A percentile compares a stretch with the other conserved stretches of the same genome.
Evolutionary conservation across 805 yeast genomes (phyloP).

Genomic region (Lachancea sp.): DNA sequence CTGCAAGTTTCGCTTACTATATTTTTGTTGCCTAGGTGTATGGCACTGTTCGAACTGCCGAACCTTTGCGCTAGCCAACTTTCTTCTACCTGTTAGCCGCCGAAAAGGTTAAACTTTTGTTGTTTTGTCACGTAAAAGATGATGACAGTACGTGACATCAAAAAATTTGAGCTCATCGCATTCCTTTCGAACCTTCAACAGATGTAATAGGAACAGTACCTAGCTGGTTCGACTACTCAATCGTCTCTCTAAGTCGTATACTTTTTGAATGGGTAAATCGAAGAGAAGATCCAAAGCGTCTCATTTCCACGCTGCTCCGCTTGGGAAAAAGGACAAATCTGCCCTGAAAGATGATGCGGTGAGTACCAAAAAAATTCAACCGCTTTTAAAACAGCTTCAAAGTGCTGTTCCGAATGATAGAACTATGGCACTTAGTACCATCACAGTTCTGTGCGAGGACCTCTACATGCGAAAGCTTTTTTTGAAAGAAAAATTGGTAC

Average conservation of each 20-base stretch:
- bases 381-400: slow-evolving; percentile 58
- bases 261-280: slow-evolving; percentile 57
- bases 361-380: slow-evolving; percentile 53
- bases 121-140: background rate
- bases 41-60: too few relatives aligned
- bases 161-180: slow-evolving; percentile 14
- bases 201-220: too few relatives aligned
- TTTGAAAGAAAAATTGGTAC: slow-evolving; percentile 65
- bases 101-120: background rate
- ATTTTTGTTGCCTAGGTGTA: too few relatives aligned
- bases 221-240: background rate
- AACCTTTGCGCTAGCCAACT: too few relatives aligned
- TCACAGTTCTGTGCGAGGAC: slow-evolving; percentile 67
- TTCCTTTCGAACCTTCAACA: background rate
- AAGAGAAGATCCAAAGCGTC: slow-evolving; percentile 59
- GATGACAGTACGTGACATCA: background rate
- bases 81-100: background rate
- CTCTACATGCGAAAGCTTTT: slow-evolving; percentile 52
- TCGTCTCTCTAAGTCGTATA: background rate
- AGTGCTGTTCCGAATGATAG: slow-evolving; percentile 65
- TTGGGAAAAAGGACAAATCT: slow-evolving; percentile 30
- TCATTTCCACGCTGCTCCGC: slow-evolving; percentile 34
- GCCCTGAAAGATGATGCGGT: slow-evolving; percentile 41
- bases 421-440: slow-evolving; percentile 68
- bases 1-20: too few relatives aligned